These are phyloP conservation scores for Leccinum arenicola DNA, from an alignment of 768 basidiomycete genomes.

Conservation along the genomic window DNA sequence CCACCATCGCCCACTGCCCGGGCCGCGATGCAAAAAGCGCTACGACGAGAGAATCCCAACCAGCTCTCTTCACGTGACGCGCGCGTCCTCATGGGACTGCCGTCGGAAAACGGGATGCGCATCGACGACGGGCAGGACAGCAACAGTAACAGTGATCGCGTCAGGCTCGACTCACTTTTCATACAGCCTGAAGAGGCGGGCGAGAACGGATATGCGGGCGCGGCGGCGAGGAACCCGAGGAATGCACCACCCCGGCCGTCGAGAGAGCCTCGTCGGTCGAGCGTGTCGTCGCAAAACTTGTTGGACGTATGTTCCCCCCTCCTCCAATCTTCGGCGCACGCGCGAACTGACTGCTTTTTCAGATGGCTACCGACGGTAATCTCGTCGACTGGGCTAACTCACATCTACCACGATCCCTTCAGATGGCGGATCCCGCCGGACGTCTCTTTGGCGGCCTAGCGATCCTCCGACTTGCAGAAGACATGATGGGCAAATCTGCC, in stretches of 20 bases:
- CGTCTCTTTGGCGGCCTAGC: constrained; percentile 67
- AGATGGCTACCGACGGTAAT: constrained; percentile 39
- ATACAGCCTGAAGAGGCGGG: constrained; percentile 31
- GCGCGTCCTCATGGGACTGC: constrained; percentile 67
- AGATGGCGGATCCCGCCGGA: constrained; percentile 45
- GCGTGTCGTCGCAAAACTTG: constrained; percentile 26
- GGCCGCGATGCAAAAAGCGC: constrained; percentile 83
- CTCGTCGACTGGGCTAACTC: constrained; percentile 89
- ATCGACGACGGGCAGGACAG: constrained; percentile 30
- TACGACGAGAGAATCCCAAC: constrained; percentile 81
- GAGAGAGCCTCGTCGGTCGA: constrained; percentile 54
- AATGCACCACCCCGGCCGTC: constrained; percentile 63
- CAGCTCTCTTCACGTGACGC: constrained; percentile 80
- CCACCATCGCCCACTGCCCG: constrained; percentile 90
- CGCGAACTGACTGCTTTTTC: background rate
- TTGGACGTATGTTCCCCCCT: constrained; percentile 14
- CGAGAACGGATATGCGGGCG: constrained; percentile 17
- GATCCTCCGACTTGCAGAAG: constrained; percentile 83
- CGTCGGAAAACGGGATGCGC: constrained; percentile 26
- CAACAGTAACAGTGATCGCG: constrained; percentile 36
- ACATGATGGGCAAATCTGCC: constrained; percentile 61
- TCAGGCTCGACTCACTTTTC: constrained; percentile 56
- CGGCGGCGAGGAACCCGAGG: constrained; percentile 14
- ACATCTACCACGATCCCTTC: constrained; percentile 64
- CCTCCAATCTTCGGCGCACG: background rate